Conservation (phyloP, 371 early-diverging fungal genomes). For the Mortierella sp. region DNA sequence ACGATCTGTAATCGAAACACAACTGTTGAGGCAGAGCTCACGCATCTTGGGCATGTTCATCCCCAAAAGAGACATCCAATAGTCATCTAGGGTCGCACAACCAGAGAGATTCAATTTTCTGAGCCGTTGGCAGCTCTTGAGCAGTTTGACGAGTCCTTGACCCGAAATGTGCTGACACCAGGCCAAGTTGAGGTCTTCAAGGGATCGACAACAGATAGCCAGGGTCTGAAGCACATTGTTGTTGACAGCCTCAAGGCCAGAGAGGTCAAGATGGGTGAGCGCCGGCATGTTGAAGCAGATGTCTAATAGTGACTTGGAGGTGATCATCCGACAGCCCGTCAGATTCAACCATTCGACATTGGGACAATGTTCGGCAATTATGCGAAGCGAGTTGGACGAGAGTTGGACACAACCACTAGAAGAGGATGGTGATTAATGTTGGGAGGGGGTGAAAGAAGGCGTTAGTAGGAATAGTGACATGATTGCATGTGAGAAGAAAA, state of each 20-base stretch:
- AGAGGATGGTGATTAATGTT: background rate
- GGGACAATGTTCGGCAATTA: constrained; percentile 61
- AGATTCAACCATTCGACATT: constrained; percentile 61
- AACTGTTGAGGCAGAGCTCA: constrained; percentile 61
- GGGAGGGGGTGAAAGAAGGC: too few relatives aligned
- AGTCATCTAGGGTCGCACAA: constrained; percentile 59
- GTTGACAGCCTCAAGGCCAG: constrained; percentile 60
- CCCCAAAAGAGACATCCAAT: constrained; percentile 55
- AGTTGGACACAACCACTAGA: constrained; percentile 70
- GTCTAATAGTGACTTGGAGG: constrained; percentile 59
- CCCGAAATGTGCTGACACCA: constrained; percentile 69
- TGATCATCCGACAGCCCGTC: constrained; percentile 60
- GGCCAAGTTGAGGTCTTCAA: constrained; percentile 60
- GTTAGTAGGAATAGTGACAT: background rate
- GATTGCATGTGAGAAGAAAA: too few relatives aligned
- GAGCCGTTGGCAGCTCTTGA: constrained; percentile 53
- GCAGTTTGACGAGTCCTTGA: constrained; percentile 52
- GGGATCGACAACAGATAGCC: constrained; percentile 41
- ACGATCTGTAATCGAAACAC: constrained; percentile 58
- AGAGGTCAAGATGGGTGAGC: constrained; percentile 58
- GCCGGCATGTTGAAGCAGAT: constrained; percentile 54
- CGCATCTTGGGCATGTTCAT: constrained; percentile 53
- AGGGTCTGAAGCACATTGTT: constrained; percentile 57
- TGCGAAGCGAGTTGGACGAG: constrained; percentile 58
- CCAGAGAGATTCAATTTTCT: constrained; percentile 60